Evolutionary conservation across 805 yeast genomes (phyloP), one percentile per base, ranked within the genome.

Genomic region (Sugiyamaella valdiviana): DNA sequence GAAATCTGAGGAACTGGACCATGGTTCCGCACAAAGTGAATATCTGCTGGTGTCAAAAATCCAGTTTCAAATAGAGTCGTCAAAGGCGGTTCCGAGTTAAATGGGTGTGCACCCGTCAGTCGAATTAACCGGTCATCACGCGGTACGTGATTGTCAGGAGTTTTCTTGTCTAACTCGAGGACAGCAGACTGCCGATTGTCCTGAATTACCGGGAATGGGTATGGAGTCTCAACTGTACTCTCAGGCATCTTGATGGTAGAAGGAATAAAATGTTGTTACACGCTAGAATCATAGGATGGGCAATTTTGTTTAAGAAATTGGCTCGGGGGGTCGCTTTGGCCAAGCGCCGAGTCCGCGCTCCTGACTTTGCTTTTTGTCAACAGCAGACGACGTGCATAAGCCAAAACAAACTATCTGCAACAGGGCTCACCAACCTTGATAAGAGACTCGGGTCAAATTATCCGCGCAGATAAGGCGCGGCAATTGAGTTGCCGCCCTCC

Each of bases 131-230:
- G 21, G 15, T 32, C 46, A 43, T 43, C 46, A 19, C 46, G 15
- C 15, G 46, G 46, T 32, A 43, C 46, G 19, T 35, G 46, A n/a
- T 35, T 35, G 17, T 43, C 46, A 9, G 46, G 46, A 17, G 46
- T 43, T 43, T 43, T 43, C 39, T 43, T 43, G 40, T 43, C 46
- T 2, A 43, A 21, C 9, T 32, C 46, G 21, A 43, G 40, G 12
- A 43, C 40, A 5, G 19, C 39, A 19, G 39, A 21, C 6, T 24
- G 26, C 5, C 14, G 19, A 7, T 19, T 15, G 26, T 43, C 46
- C 3, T 24, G 17, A 43, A 43, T 32, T 6, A 43, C 46, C 2
- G 46, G 46, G 2, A 43, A 15, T 15, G 24, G 36, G 17, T 41
- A 41, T 10, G 9, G 32, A 10, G 32, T 12, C 14, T 26, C 32